Percentiles rank a stretch among this genome's conserved stretches.
phyloP scores from a whole-genome alignment of 768 basidiomycete species.

The Lanmaoa rubissima region DNA sequence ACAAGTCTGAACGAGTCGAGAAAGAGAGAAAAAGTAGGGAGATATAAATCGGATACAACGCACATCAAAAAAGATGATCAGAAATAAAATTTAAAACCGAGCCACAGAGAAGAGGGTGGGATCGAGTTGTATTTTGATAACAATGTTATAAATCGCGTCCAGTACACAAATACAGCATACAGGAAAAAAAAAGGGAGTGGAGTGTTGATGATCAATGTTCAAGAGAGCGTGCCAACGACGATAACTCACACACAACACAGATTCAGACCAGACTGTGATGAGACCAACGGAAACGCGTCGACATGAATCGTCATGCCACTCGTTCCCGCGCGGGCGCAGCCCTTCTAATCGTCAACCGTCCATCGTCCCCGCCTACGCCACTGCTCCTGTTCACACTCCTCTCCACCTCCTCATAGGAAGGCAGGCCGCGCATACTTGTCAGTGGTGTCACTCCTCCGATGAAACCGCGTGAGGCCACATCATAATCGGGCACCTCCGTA shows the following conservation, averaged over 20 bases:
- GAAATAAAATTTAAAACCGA: too few relatives aligned
- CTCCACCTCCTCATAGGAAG: conserved; percentile 79
- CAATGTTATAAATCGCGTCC: not conserved
- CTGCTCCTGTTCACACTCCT: not conserved
- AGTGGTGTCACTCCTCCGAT: conserved; percentile 89
- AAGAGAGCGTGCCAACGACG: not conserved
- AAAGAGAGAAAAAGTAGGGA: too few relatives aligned
- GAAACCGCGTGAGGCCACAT: conserved; percentile 80
- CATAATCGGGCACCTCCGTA: conserved; percentile 84
- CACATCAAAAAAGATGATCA: too few relatives aligned
- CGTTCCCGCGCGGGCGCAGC: not conserved
- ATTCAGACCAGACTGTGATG: not conserved
- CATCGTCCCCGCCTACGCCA: not conserved
- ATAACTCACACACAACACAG: not conserved
- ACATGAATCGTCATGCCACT: not conserved
- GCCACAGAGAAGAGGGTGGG: too few relatives aligned
- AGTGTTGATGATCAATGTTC: too few relatives aligned
- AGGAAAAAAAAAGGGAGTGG: not conserved
- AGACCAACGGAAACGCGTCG: not conserved
- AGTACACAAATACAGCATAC: not conserved
- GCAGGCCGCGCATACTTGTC: conserved; percentile 70
- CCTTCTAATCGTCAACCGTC: conserved; percentile 9
- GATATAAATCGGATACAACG: not conserved
- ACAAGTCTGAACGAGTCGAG: too few relatives aligned
- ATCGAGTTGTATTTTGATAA: not conserved